Evolutionary conservation across 805 yeast species (phyloP), one percentile per base, ranked within the genome.

Genomic region (Lachancea meyersii): DNA sequence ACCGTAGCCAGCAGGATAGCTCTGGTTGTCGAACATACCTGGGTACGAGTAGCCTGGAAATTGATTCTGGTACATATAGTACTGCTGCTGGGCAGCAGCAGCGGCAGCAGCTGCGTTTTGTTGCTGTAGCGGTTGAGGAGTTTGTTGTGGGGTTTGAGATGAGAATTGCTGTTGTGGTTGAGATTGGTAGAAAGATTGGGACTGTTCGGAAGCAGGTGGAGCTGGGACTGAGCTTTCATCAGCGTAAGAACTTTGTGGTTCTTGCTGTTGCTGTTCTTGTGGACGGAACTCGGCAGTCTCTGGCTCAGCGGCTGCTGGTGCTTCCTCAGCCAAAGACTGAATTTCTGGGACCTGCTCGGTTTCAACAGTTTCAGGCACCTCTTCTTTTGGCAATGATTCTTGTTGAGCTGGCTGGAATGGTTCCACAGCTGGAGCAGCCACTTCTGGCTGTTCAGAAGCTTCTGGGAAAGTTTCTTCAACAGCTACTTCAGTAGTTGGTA

Each of bases 41-140:
- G 67, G 67, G 45, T 62, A 61, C 28, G 62, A 55, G 46, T 60
- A 62, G 32, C 65, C 67, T 36, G 65, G 65, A 49, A 58, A 62
- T 46, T 61, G 66, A 42, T 57, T 57, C 48, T 62, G 67, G 42
- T 62, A 61, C 64, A 60, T 58, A 45, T 60, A 62, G 43, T 61
- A 62, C 48, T 61, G 66, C 41, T 59, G 65, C 41, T 56, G 62
- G 27, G 60, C 58, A 39, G 55, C 57, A 16, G 52, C 53, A 14
- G 59, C 58, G 38, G 55, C 54, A n/a, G 52, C 49, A 28, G 52
- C 50, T 19, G 48, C 50, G 17, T 45, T 38, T 31, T 41, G 53
- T 44, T 57, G 65, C 39, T 51, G 61, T 22, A 54, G 55, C 20
- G 54, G 55, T 35, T 52, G 58, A 40, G 55, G 60, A 13, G 46